Base-by-base conservation (phyloP, 169 alveolate genomes). In the Eimeria tenella region DNA sequence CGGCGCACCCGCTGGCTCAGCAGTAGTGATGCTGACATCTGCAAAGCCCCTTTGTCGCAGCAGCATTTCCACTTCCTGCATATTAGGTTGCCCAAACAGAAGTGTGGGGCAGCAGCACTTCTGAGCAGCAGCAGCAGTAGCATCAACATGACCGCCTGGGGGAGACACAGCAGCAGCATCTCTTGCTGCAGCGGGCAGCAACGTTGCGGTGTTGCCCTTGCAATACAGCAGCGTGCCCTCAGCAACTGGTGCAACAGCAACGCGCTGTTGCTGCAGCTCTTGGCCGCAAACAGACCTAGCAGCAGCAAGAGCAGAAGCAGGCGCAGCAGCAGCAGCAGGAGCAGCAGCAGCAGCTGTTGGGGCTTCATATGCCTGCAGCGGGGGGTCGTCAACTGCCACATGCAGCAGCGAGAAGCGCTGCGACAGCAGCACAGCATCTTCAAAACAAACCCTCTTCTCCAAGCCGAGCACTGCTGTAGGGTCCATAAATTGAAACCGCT, bases 61-160 rank as follows among this genome's bases (percentile, higher is more conserved):
- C 86, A 75, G 63, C 86, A 25, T n/a, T 25, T 11, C 86, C 5
- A 75, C 65, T 8, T 13, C 86, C 49, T 75, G 86, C 65, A 75
- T 4, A 15, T 42, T 25, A 60, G 86, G 86, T 63, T 75, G 86
- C 6, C 86, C 86, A n/a, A 75, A 75, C 65, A 75, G 53, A 10
- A 75, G 50, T n/a, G 65, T 50, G 65, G 86, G 86, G 86, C 86
- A 75, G 86, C 86, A 10, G 65, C 86, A 75, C 63, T 10, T 75
- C 19, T 52, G 23, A 17, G 86, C 58, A 52, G 86, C 63, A 75
- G 86, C 86, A 13, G 63, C 65, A 10, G 86, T 23, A 42, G 84
- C 84, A 68, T 49, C 77, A 68, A 2, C 42, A 31, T 31, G 42
- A 31, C 42, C 2, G 42, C 42, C 42, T 31, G 42, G 42, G 19